Conservation (phyloP, 495 filamentous ascomycete genomes). For the Penicillium malachiteum region DNA sequence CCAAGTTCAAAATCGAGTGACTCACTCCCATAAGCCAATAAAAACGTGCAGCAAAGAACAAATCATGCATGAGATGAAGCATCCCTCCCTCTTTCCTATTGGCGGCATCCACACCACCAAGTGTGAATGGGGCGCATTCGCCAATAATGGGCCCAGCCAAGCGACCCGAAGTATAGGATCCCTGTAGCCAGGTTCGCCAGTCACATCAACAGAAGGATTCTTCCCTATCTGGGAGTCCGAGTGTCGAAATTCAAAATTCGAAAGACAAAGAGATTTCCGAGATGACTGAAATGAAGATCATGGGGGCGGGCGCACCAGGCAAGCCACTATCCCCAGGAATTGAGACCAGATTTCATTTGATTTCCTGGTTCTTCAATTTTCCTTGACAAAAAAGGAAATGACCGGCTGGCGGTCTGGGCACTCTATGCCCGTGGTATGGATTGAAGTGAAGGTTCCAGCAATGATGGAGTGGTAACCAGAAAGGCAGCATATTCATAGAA, state of each 20-base stretch:
- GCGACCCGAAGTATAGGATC: slow-evolving; percentile 12
- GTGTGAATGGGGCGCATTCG: not conserved
- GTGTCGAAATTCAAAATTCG: not conserved
- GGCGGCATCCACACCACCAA: no score
- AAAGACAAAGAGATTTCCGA: not conserved
- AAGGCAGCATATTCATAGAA: not conserved
- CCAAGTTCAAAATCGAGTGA: not conserved
- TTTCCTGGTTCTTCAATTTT: not conserved
- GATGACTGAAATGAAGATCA: slow-evolving; percentile 1
- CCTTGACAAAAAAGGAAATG: not conserved
- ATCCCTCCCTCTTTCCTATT: no score
- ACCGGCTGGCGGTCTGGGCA: slow-evolving; percentile 11
- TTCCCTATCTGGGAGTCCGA: slow-evolving; percentile 16
- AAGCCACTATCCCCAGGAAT: slow-evolving; percentile 10
- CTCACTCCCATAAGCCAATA: slow-evolving; percentile 6
- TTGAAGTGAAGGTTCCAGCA: slow-evolving; percentile 16
- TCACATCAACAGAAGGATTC: slow-evolving; percentile 6
- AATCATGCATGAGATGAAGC: no score
- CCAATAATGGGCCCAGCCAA: slow-evolving; percentile 20
- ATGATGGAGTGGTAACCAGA: slow-evolving; percentile 1
- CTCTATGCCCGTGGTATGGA: slow-evolving; percentile 14
- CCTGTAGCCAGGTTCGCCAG: slow-evolving; percentile 1
- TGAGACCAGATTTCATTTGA: not conserved
- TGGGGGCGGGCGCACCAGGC: slow-evolving; percentile 18
- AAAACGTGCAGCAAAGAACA: not conserved